phyloP scores from a whole-genome alignment of 768 basidiomycete genomes.

The Tephrocybe sp. region DNA sequence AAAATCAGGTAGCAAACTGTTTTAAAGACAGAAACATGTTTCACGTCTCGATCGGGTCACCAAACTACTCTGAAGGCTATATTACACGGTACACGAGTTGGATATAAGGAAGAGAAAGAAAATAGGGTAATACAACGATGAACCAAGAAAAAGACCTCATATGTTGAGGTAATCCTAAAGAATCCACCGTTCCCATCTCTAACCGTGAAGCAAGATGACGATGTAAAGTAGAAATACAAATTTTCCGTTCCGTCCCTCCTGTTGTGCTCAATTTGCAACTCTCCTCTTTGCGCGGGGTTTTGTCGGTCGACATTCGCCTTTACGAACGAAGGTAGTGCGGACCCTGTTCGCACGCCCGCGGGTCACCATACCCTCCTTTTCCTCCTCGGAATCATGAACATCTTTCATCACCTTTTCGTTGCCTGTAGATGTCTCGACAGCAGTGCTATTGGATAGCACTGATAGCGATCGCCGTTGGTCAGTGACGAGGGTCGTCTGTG shows the following conservation, averaged over 20 bases:
- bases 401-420: slow-evolving; percentile 20
- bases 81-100: neutral
- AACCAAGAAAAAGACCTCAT: neutral
- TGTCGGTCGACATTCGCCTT: slow-evolving; percentile 2
- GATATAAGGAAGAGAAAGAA: neutral
- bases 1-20: neutral
- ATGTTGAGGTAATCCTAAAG: neutral
- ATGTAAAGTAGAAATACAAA: slow-evolving; percentile 12
- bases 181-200: slow-evolving; percentile 7
- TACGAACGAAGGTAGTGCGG: slow-evolving; percentile 2
- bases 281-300: slow-evolving; percentile 13
- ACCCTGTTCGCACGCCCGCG: slow-evolving; percentile 30
- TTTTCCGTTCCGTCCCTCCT: neutral
- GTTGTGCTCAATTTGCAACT: slow-evolving; percentile 5
- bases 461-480: slow-evolving; percentile 33
- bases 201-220: slow-evolving; percentile 1
- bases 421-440: slow-evolving; percentile 23
- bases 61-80: neutral
- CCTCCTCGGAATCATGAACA: slow-evolving; percentile 16
- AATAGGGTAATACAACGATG: slow-evolving; percentile 5
- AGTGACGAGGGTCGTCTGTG: slow-evolving; percentile 31
- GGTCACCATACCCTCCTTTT: slow-evolving; percentile 31
- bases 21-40: neutral
- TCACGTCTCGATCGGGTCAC: neutral
- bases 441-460: slow-evolving; percentile 36